Base-by-base conservation (phyloP, 306 rosid genomes). In the Fagus crenata region DNA sequence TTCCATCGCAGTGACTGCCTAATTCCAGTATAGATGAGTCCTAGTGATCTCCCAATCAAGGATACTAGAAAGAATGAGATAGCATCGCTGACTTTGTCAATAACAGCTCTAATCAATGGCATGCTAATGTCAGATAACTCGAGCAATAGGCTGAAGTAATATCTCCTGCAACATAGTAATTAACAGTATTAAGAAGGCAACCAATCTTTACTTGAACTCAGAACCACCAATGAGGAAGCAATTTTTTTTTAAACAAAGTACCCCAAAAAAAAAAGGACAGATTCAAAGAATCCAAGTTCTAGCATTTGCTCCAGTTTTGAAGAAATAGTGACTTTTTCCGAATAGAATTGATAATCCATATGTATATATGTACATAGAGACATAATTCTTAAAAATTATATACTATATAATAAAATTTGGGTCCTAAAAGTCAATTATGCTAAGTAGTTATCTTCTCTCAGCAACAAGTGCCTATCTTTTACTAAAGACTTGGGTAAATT, bases 11-110 rank as follows among this genome's bases (percentile, higher is more conserved):
- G 92, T 76, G 96, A 89, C 76, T 92, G 97, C 80, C 96, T 90
- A 80, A 90, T 95, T 84, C 98, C 97, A 32, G 97, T 88, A 65
- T 94, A 94, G 79, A 94, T 89, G 79, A 90, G 96, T 81, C 97
- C 97, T 77, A 94, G 80, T 64, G 98, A 94, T 81, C 97, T 89
- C 77, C 98, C 98, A 79, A 94, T 94, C 89, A 92, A 85, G 87
- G 81, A 77, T 73, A 92, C 94, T 65, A 92, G 83, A 83, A 95
- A 89, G 90, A 90, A 95, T 39, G 97, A 92, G 67, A 89, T 81
- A 14, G 89, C 95, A 67, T 84, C 80, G 64, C 97, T 92, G 83
- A 91, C 90, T 89, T 89, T 92, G 74, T 87, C 82, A 70, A 88
- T 61, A 61, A 92, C 87, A 40, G 82, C 88, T 89, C 86, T 88